phyloP scores from a whole-genome alignment of 345 rosid species.

The Salix exigua region DNA sequence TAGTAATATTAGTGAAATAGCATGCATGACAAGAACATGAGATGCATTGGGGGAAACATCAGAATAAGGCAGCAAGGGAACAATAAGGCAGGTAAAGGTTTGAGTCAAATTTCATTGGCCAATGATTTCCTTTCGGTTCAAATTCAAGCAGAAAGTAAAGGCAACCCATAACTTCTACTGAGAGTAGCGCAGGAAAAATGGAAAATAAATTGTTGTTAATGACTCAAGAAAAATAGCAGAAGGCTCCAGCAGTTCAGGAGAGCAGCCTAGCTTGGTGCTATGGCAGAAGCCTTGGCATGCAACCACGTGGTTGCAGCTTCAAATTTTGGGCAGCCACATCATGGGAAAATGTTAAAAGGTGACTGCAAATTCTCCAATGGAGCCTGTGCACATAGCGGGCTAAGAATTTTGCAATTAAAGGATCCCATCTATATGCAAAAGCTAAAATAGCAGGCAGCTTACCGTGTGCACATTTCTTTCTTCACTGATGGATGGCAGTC shows the following conservation, averaged over 20 bases:
- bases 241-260: neutral
- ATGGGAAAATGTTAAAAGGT: neutral
- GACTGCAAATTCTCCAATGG: neutral
- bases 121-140: neutral
- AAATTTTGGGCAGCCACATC: neutral
- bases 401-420: neutral
- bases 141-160: neutral
- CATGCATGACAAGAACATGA: neutral
- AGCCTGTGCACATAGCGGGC: neutral
- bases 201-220: neutral
- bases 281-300: neutral
- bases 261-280: neutral
- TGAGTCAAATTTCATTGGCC: neutral
- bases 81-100: neutral
- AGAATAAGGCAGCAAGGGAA: neutral
- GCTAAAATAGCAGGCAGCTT: conserved; percentile 24
- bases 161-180: neutral
- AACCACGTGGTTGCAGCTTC: neutral
- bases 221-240: neutral
- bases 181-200: neutral
- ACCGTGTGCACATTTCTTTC: conserved; percentile 74
- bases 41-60: neutral
- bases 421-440: neutral
- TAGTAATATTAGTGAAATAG: neutral
- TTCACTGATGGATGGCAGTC: conserved; percentile 79